Base-by-base conservation (phyloP, 495 filamentous ascomycete genomes). In the Pyrenula aspistea region DNA sequence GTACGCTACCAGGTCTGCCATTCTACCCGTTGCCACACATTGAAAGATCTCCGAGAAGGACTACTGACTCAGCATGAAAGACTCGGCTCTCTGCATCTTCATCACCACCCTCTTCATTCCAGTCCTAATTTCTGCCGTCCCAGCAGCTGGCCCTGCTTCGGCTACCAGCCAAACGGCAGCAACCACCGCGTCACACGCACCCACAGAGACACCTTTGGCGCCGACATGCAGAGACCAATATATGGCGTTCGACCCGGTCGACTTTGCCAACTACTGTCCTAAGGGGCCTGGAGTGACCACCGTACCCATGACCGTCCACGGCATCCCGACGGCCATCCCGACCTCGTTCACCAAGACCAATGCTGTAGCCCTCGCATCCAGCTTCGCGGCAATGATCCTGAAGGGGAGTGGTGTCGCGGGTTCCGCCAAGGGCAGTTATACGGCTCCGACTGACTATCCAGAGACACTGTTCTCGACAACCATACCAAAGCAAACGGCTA, bases 61-160 rank as follows among this genome's bases (percentile, higher is more conserved):
- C 8, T 42, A 42, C 31, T 42, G 31, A 42, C 92, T 84, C 87
- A 88, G 91, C 57, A 85, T 90, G 22, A 95, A 64, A 58, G 58
- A 55, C 62, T 64, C 42, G 62, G 25, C 60, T 56, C 11, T 61
- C 60, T 51, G 53, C 12, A 49, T 64, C 60, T 15, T 64, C 58
- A 12, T 60, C 57, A 48, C 42, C 51, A 10, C 48, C 62, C 36
- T 56, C 61, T 53, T 57, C 58, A 24, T 56, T 57, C 62, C 62
- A 62, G 2, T 25, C 49, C 15, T 15, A 15, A 42, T 42, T 42
- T 42, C 31, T 42, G 31, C 31, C 15, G 31, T 42, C 15, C 31
- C 31, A 15, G 31, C 31, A 42, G 31, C 31, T 4, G 15, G 15
- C 31, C 31, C 15, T 42, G 31, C 31, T 42, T 15, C 31, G 15